phyloP scores from a whole-genome alignment of 495 filamentous ascomycete species.

The Penicillium subrubescens region DNA sequence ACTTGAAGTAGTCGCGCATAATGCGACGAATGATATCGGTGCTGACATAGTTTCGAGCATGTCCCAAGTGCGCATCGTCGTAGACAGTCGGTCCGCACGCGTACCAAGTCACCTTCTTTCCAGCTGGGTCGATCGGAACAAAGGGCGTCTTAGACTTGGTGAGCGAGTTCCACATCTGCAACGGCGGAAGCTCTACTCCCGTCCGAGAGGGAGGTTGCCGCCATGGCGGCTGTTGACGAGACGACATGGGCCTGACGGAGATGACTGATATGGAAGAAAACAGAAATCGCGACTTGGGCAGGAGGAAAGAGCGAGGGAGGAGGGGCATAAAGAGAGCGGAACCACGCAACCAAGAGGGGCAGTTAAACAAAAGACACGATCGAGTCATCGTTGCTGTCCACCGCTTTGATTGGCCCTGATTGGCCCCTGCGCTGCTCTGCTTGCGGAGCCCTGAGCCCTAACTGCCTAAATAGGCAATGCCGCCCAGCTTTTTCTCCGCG shows the following conservation, averaged over 20 bases:
- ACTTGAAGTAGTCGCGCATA: slow-evolving; percentile 82
- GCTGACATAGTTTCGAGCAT: slow-evolving; percentile 91
- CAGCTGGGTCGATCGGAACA: slow-evolving; percentile 65
- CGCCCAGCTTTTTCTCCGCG: slow-evolving; percentile 25
- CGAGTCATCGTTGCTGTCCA: slow-evolving; percentile 15
- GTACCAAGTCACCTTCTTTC: slow-evolving; percentile 82
- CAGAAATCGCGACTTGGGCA: slow-evolving; percentile 22
- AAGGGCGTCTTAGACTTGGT: slow-evolving; percentile 74
- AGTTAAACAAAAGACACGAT: slow-evolving; percentile 18
- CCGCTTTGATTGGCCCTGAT: slow-evolving; percentile 12
- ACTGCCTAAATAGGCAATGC: slow-evolving; percentile 22
- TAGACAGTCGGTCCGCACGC: slow-evolving; percentile 92
- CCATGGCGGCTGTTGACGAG: slow-evolving; percentile 55
- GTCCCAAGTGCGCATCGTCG: slow-evolving; percentile 86
- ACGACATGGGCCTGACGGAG: slow-evolving; percentile 27
- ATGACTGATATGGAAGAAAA: slow-evolving; percentile 7
- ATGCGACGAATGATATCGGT: slow-evolving; percentile 92
- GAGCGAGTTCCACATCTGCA: slow-evolving; percentile 72
- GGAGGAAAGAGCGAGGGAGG: slow-evolving; percentile 21
- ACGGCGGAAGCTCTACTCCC: slow-evolving; percentile 38
- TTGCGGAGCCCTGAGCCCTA: slow-evolving; percentile 43
- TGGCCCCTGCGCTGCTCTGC: slow-evolving; percentile 15
- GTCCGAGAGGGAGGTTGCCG: slow-evolving; percentile 39
- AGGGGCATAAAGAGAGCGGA: slow-evolving; percentile 35
- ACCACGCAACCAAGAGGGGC: slow-evolving; percentile 27